Evolutionary conservation across 208 protist genomes (phyloP), one percentile per base, ranked within the genome.

Genomic region (Balamuthia mandrillaris): DNA sequence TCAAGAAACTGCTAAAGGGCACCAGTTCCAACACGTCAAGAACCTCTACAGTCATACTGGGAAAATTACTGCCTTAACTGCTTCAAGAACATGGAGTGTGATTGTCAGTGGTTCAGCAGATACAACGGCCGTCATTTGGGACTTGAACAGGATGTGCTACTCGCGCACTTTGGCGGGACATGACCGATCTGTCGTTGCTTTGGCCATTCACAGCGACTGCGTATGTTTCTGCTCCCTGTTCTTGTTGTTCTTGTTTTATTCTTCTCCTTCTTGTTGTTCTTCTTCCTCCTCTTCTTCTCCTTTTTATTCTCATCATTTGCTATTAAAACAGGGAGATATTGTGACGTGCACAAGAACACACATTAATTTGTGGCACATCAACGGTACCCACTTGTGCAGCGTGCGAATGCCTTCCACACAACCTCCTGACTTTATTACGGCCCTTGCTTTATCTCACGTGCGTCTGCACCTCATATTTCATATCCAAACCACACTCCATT

Each of bases 291-390:
- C 7, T 16, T 35, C 10, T n/a, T 35, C 58, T 3, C 52, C 52
- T 27, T 0, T 58, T 18, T 27, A 33, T 5, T 58, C 14, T 58
- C 14, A 33, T 27, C 31, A 21, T 58, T 58, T 58, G 7, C 31
- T 60, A 5, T 54, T 14, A 14, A 54, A 70, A 70, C n/a, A 83
- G 77, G 77, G 77, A 39, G 41, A 83, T 24, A 83, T 83, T 12
- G 54, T 83, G 21, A 54, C 66, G 31, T 83, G 77, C 37, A 83
- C 77, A 31, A 54, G 49, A 37, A 65, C 41, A n/a, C 42, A 63
- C 29, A 83, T 83, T 18, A 83, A 47, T 3, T 21, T 63, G 41
- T 83, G 77, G 77, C 61, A 35, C 33, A 37, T 83, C 27, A 83
- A 83, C 18, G 77, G 77, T 31, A 54, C 61, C 7, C 47, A 49